Conservation (phyloP, 768 basidiomycete genomes). For the Rhodotorula kratochvilovae region DNA sequence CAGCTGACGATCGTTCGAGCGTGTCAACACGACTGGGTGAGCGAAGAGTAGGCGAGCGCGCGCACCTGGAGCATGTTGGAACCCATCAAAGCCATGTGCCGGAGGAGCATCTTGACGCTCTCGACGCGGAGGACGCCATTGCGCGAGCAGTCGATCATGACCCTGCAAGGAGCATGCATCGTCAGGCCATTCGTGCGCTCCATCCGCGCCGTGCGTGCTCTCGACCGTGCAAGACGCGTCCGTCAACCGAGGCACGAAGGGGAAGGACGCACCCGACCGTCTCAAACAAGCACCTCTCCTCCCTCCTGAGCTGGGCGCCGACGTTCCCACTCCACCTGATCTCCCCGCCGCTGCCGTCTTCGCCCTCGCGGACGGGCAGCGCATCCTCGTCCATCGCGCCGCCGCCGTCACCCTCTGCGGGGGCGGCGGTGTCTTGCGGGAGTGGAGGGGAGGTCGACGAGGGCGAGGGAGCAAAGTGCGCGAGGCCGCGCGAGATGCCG, state of each 20-base stretch:
- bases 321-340: slow-evolving; percentile 32
- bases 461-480: slow-evolving; percentile 7
- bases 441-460: background rate
- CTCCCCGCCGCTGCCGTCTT: background rate
- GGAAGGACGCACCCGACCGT: slow-evolving; percentile 29
- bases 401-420: background rate
- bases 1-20: background rate
- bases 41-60: background rate
- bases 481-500: slow-evolving; percentile 30
- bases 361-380: background rate
- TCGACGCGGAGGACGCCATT: slow-evolving; percentile 39
- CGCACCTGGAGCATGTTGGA: slow-evolving; percentile 39
- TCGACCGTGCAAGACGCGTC: too few relatives aligned
- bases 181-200: too few relatives aligned
- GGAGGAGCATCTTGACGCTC: slow-evolving; percentile 30
- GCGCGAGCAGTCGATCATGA: slow-evolving; percentile 42
- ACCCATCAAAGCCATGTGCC: slow-evolving; percentile 35
- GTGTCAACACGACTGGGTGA: background rate
- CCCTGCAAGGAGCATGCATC: too few relatives aligned
- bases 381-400: slow-evolving; percentile 25
- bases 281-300: slow-evolving; percentile 38
- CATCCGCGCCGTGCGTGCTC: too few relatives aligned
- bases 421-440: background rate
- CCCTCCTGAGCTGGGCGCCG: slow-evolving; percentile 19
- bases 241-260: too few relatives aligned